Conservation (phyloP, 169 alveolate genomes). For the Cryptosporidium muris region DNA sequence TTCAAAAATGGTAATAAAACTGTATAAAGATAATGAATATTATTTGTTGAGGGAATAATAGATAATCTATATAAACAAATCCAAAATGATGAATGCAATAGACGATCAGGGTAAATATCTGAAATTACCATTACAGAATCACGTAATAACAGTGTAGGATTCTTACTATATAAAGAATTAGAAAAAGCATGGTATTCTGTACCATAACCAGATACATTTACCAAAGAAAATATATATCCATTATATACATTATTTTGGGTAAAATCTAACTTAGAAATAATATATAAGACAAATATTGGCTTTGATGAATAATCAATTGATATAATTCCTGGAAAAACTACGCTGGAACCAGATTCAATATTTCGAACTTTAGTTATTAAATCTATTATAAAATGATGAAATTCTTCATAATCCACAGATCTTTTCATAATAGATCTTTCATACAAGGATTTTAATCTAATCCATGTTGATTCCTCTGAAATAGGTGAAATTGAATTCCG, state of each 20-base stretch:
- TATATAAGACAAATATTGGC: conserved; percentile 33
- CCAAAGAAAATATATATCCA: conserved; percentile 66
- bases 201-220: conserved; percentile 78
- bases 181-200: conserved; percentile 74
- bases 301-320: conserved; percentile 11
- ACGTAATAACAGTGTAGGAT: conserved; percentile 70
- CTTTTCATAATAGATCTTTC: conserved; percentile 27
- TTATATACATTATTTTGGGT: not conserved
- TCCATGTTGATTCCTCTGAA: conserved; percentile 68
- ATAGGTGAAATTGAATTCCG: conserved; percentile 26
- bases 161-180: conserved; percentile 60
- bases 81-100: conserved; percentile 84
- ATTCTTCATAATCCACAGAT: conserved; percentile 52
- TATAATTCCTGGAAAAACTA: conserved; percentile 43
- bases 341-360: conserved; percentile 18
- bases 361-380: conserved; percentile 7
- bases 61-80: conserved; percentile 80
- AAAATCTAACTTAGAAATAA: conserved; percentile 24
- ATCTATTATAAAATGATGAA: conserved; percentile 30
- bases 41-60: conserved; percentile 79
- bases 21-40: conserved; percentile 81
- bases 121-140: conserved; percentile 79
- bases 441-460: conserved; percentile 44
- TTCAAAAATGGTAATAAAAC: conserved; percentile 83
- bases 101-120: conserved; percentile 77